phyloP scores from a whole-genome alignment of 202 grass and related monocot genomes.

The Panicum hallii region DNA sequence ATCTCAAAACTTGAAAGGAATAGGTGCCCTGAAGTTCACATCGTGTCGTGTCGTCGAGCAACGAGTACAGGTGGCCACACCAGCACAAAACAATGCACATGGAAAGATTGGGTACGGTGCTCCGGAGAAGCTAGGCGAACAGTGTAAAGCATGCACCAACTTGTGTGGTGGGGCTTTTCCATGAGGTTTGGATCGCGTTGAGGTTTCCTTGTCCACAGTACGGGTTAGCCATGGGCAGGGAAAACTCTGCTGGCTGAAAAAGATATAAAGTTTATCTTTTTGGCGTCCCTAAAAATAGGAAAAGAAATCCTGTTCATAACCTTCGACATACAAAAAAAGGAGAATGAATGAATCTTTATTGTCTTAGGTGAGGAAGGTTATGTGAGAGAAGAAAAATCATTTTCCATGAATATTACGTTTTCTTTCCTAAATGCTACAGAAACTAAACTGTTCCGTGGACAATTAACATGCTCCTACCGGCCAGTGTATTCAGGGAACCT shows the following conservation, averaged over 20 bases:
- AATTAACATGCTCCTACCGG: not conserved
- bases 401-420: not conserved
- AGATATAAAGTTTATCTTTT: too few relatives aligned
- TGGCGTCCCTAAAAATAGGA: not conserved
- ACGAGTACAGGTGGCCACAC: not conserved
- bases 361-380: not conserved
- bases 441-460: not conserved
- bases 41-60: not conserved
- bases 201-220: not conserved
- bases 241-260: not conserved
- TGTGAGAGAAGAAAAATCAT: not conserved
- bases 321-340: not conserved
- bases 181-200: not conserved
- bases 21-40: too few relatives aligned
- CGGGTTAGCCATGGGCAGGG: not conserved
- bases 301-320: not conserved
- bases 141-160: too few relatives aligned
- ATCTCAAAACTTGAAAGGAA: too few relatives aligned
- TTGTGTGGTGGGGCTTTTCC: not conserved
- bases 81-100: not conserved
- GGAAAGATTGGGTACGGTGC: too few relatives aligned
- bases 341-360: too few relatives aligned
- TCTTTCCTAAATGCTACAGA: not conserved
- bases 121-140: too few relatives aligned
- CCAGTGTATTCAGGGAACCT: not conserved